These are phyloP conservation scores for Apiotrichum siamense DNA, from an alignment of 1,284 basidiomycete genomes.

Conservation along the genomic window DNA sequence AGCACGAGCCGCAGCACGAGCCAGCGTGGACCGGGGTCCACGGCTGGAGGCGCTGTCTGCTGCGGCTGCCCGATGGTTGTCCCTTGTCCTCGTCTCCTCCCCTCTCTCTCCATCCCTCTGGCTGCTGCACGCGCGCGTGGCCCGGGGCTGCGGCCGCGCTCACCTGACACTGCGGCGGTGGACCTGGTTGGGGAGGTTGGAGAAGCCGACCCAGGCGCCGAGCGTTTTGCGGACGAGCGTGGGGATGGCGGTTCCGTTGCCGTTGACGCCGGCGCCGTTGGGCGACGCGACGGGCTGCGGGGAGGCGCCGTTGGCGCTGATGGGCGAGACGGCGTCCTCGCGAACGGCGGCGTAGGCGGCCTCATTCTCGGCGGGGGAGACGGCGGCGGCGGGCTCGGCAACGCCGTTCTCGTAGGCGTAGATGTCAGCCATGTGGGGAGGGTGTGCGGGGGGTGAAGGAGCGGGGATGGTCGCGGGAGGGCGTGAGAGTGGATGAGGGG, in stretches of 20 bases:
- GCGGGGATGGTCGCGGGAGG: background rate
- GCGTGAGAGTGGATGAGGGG: background rate
- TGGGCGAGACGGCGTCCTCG: constrained; percentile 3
- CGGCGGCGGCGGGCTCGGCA: background rate
- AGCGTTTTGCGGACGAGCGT: constrained; percentile 42
- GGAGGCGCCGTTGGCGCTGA: constrained; percentile 5
- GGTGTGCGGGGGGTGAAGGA: background rate
- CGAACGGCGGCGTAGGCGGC: background rate
- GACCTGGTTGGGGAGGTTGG: constrained; percentile 94
- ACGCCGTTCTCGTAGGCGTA: constrained; percentile 21
- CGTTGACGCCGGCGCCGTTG: constrained; percentile 12
- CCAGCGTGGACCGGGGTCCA: too few species aligned
- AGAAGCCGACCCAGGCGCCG: constrained; percentile 59
- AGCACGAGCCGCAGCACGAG: too few species aligned
- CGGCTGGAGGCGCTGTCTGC: too few species aligned
- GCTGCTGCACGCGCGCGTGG: background rate
- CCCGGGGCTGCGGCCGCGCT: constrained; percentile 19
- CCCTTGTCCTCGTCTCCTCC: too few species aligned
- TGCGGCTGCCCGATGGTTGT: too few species aligned
- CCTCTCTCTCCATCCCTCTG: too few species aligned
- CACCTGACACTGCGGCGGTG: constrained; percentile 86
- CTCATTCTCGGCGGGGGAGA: background rate
- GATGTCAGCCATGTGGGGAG: constrained; percentile 23
- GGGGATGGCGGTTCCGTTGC: constrained; percentile 2
- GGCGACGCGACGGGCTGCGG: constrained; percentile 1